A percentile compares a stretch with the other conserved stretches of the same genome.
Evolutionary conservation across 2,329 filamentous ascomycete genomes (phyloP).

Genomic region (Colletotrichum cordylinicola): DNA sequence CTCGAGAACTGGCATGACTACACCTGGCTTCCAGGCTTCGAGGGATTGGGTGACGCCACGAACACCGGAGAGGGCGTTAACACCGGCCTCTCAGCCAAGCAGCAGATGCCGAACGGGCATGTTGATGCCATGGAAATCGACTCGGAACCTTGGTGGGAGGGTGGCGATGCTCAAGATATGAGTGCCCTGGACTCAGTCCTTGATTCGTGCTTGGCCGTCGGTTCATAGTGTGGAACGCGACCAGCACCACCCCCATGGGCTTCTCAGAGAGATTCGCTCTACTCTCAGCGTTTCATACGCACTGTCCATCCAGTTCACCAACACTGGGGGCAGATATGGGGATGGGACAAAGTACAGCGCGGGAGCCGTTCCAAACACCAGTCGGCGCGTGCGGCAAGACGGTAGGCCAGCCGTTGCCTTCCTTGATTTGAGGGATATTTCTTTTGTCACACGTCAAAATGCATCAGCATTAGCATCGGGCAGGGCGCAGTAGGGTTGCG

Average conservation of each 20-base stretch:
- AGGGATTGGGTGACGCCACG: background rate
- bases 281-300: conserved; percentile 7
- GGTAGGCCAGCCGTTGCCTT: background rate
- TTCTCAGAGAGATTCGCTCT: background rate
- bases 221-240: conserved; percentile 29
- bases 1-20: conserved; percentile 71
- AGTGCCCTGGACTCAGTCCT: conserved; percentile 61
- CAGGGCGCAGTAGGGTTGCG: conserved; percentile 9
- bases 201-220: conserved; percentile 59
- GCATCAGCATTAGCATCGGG: conserved; percentile 15
- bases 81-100: conserved; percentile 33
- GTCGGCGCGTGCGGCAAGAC: background rate
- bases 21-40: conserved; percentile 49
- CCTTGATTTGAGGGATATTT: background rate
- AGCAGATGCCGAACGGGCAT: conserved; percentile 53
- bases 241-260: background rate
- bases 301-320: background rate
- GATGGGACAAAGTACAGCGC: background rate
- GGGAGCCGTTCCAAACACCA: background rate
- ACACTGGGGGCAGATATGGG: conserved; percentile 10
- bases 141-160: conserved; percentile 65
- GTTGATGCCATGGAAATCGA: conserved; percentile 67
- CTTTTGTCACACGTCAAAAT: background rate
- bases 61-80: conserved; percentile 31
- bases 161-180: conserved; percentile 57